Evolutionary conservation across 352 stramenopile genomes (phyloP).

Genomic region (Phytophthora tubulina): DNA sequence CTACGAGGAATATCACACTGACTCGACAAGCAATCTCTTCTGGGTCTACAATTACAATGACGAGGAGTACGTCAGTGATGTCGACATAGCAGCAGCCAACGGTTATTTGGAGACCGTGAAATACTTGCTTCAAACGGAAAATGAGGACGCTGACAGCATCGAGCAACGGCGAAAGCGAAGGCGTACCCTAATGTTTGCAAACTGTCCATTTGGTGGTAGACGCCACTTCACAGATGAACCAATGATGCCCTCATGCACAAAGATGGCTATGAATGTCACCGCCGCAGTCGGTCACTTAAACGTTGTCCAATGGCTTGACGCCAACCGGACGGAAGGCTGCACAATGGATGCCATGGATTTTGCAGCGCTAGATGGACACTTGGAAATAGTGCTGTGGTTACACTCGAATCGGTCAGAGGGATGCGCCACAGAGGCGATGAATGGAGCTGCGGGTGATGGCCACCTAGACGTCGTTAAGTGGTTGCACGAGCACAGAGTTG

Average conservation of each 20-base stretch:
- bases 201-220: too few relatives aligned
- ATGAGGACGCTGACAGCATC: background rate
- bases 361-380: slow-evolving; percentile 13
- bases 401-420: slow-evolving; percentile 15
- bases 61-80: background rate
- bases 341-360: slow-evolving; percentile 2
- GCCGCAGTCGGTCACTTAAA: slow-evolving; percentile 11
- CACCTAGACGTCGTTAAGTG: slow-evolving; percentile 19
- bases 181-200: too few relatives aligned
- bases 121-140: slow-evolving; percentile 16
- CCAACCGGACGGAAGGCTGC: background rate
- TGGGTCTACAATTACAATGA: slow-evolving; percentile 3
- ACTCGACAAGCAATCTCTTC: slow-evolving; percentile 8
- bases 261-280: slow-evolving; percentile 14
- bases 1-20: slow-evolving; percentile 8
- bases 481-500: slow-evolving; percentile 13
- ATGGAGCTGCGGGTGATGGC: slow-evolving; percentile 16
- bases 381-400: slow-evolving; percentile 14
- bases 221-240: background rate
- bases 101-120: slow-evolving; percentile 26
- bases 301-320: slow-evolving; percentile 17
- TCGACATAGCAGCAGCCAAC: slow-evolving; percentile 13
- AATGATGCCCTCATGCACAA: background rate
- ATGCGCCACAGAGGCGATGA: slow-evolving; percentile 15
- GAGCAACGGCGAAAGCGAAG: slow-evolving; percentile 2